Evolutionary conservation across 768 basidiomycete species (phyloP).

Genomic region (Leucosporidium scottii): DNA sequence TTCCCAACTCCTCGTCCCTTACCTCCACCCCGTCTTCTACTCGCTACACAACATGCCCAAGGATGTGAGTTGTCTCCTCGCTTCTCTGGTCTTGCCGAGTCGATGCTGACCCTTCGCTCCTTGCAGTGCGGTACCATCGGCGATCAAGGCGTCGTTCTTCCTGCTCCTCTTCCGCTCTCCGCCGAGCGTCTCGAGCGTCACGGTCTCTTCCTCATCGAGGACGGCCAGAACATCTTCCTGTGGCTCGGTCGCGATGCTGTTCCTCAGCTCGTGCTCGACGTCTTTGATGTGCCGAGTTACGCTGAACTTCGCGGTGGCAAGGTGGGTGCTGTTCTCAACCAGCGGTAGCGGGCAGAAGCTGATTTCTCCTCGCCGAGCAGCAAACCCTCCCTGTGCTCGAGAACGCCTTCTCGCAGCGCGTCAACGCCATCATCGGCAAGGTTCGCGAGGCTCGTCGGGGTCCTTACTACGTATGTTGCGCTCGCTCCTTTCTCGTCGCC

Average conservation of each 20-base stretch:
- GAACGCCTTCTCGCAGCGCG: slow-evolving; percentile 89
- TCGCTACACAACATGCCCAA: slow-evolving; percentile 92
- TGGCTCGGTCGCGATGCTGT: slow-evolving; percentile 98
- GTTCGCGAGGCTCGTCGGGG: slow-evolving; percentile 88
- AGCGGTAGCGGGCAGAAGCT: not conserved
- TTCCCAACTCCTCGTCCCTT: slow-evolving; percentile 81
- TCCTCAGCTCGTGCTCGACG: slow-evolving; percentile 87
- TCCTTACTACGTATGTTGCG: slow-evolving; percentile 56
- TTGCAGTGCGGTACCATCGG: slow-evolving; percentile 81
- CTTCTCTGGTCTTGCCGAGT: not conserved
- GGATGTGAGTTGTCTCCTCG: slow-evolving; percentile 53
- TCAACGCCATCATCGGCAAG: slow-evolving; percentile 90
- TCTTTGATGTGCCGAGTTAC: slow-evolving; percentile 82
- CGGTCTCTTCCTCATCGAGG: slow-evolving; percentile 92
- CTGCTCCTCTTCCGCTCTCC: slow-evolving; percentile 77
- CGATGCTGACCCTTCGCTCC: not conserved
- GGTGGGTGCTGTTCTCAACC: slow-evolving; percentile 46
- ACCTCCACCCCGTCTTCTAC: slow-evolving; percentile 92
- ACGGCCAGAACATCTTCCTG: slow-evolving; percentile 94
- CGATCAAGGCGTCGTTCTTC: slow-evolving; percentile 79
- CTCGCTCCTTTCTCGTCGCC: not conserved
- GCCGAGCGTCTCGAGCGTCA: slow-evolving; percentile 93
- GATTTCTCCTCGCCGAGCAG: slow-evolving; percentile 44
- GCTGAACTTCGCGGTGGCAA: slow-evolving; percentile 88
- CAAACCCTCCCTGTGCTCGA: slow-evolving; percentile 82